Evolutionary conservation across 2,329 filamentous ascomycete genomes (phyloP).

Genomic region (Scortechinia acanthostroma): DNA sequence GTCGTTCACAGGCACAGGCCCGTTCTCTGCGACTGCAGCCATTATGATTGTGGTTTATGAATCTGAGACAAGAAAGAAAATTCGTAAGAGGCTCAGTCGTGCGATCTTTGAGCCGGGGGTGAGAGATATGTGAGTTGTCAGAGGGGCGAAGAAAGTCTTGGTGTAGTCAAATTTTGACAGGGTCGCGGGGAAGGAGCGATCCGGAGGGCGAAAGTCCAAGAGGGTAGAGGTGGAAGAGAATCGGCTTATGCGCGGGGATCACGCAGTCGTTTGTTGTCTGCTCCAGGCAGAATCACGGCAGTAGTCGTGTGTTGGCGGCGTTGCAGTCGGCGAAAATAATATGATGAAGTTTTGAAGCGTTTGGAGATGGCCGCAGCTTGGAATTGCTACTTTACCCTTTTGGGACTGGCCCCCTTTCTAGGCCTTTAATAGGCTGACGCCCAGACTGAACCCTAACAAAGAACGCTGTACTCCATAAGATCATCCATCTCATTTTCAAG

Average conservation of each 20-base stretch:
- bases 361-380: constrained; percentile 12
- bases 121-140: background rate
- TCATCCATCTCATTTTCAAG: too few species aligned
- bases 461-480: too few species aligned
- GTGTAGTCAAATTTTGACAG: too few species aligned
- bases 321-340: constrained; percentile 9
- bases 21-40: background rate
- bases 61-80: background rate
- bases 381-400: constrained; percentile 14
- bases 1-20: background rate
- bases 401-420: constrained; percentile 9
- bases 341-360: constrained; percentile 17
- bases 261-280: constrained; percentile 18
- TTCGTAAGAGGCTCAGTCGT: background rate
- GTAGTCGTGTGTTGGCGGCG: too few species aligned
- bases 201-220: too few species aligned
- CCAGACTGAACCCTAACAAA: too few species aligned
- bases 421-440: constrained; percentile 7
- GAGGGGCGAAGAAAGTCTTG: too few species aligned
- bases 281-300: constrained; percentile 23
- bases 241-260: too few species aligned
- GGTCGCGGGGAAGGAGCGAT: too few species aligned
- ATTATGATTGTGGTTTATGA: background rate
- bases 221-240: too few species aligned
- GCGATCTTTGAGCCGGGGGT: background rate